These are phyloP conservation scores for Teunomyces atbi DNA, from an alignment of 805 yeast species.

Conservation along the genomic window DNA sequence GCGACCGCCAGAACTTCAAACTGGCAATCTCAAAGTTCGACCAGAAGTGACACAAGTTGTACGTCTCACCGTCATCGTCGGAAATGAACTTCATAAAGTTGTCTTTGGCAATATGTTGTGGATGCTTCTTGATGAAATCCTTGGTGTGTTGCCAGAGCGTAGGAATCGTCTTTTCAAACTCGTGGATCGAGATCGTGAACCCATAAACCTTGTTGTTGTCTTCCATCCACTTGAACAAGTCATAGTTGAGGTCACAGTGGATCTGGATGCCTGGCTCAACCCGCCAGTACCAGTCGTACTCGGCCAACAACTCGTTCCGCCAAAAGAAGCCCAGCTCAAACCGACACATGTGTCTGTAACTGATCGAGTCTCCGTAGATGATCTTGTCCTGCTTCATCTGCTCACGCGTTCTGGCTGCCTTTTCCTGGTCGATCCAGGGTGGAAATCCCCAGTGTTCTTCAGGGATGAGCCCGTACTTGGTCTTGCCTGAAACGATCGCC, in stretches of 20 bases:
- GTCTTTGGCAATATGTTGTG: conserved; percentile 58
- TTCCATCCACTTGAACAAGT: conserved; percentile 79
- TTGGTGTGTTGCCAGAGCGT: conserved; percentile 78
- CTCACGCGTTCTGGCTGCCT: conserved; percentile 64
- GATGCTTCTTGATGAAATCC: conserved; percentile 60
- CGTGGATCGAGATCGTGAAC: conserved; percentile 79
- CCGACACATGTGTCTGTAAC: conserved; percentile 92
- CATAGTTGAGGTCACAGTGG: conserved; percentile 80
- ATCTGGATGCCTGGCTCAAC: conserved; percentile 84
- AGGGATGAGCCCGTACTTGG: conserved; percentile 77
- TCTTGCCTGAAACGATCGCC: conserved; percentile 75
- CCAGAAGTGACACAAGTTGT: conserved; percentile 88
- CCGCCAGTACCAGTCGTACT: conserved; percentile 91
- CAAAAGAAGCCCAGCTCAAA: conserved; percentile 88
- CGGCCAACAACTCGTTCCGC: conserved; percentile 67
- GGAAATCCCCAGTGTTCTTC: conserved; percentile 87
- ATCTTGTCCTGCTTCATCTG: conserved; percentile 55
- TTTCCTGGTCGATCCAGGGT: conserved; percentile 69
- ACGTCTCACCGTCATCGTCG: conserved; percentile 63
- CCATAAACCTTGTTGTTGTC: conserved; percentile 79
- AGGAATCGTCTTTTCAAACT: conserved; percentile 81
- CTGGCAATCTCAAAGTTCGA: conserved; percentile 83
- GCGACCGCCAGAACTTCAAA: conserved; percentile 69
- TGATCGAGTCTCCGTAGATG: conserved; percentile 70
- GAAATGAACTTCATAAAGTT: conserved; percentile 69